Evolutionary conservation across 495 filamentous ascomycete genomes (phyloP).

Genomic region (Penicillium crystallinum): DNA sequence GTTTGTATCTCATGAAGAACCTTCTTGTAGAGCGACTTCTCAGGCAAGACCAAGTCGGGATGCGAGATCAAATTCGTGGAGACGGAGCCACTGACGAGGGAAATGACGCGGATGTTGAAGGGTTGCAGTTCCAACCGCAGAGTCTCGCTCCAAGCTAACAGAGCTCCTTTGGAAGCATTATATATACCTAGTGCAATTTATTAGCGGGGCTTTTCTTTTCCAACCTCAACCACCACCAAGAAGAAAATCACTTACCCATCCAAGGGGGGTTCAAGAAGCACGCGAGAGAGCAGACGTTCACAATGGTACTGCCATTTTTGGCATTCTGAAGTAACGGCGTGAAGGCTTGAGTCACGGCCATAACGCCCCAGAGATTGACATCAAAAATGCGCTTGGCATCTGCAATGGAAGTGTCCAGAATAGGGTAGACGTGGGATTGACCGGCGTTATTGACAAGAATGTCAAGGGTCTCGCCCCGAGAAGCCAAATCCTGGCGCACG

Average conservation of each 20-base stretch:
- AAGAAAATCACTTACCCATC: conserved; percentile 20
- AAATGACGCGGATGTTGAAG: conserved; percentile 31
- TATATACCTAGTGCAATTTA: conserved; percentile 26
- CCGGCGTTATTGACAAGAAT: background rate
- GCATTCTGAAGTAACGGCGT: conserved; percentile 46
- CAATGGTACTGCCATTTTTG: conserved; percentile 33
- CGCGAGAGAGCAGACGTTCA: background rate
- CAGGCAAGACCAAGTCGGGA: background rate
- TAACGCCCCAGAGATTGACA: conserved; percentile 57
- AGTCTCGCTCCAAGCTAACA: conserved; percentile 18
- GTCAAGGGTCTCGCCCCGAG: background rate
- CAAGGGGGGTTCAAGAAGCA: conserved; percentile 16
- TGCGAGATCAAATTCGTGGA: conserved; percentile 7
- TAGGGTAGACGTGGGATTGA: background rate
- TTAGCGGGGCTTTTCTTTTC: background rate
- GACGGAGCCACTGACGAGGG: conserved; percentile 30
- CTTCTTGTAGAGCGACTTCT: conserved; percentile 3
- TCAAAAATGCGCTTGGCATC: conserved; percentile 53
- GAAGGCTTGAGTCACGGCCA: conserved; percentile 53
- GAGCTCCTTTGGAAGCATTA: conserved; percentile 25
- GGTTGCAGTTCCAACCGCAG: conserved; percentile 29
- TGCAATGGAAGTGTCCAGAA: conserved; percentile 45
- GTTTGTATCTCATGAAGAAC: background rate
- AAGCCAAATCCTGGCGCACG: background rate
- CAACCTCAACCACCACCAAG: background rate